Percentiles rank a stretch among this genome's conserved stretches.
Conservation (phyloP, 176 grass and related monocot species). For the Musa itinerans region DNA sequence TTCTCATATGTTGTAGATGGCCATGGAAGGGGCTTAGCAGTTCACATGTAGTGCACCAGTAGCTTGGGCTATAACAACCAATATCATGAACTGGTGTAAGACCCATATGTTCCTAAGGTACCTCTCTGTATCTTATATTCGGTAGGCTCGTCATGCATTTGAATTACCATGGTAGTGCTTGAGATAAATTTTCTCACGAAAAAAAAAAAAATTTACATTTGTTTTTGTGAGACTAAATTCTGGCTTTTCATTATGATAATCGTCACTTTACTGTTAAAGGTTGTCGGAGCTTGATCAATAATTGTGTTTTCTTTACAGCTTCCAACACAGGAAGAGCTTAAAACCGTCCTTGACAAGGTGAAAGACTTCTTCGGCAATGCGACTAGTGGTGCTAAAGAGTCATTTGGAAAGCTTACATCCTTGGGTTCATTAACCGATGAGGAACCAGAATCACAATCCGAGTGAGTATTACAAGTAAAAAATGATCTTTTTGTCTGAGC, state of each 20-base stretch:
- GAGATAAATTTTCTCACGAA: too few relatives aligned
- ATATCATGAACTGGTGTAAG: too few relatives aligned
- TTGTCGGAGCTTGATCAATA: neutral
- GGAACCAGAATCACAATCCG: constrained; percentile 43
- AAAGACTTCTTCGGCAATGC: constrained; percentile 83
- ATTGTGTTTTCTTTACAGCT: constrained; percentile 42
- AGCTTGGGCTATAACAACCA: too few relatives aligned
- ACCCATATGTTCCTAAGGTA: too few relatives aligned
- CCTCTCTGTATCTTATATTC: neutral
- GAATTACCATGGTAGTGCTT: too few relatives aligned
- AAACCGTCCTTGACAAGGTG: constrained; percentile 84
- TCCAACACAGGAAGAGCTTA: constrained; percentile 81
- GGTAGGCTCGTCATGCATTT: neutral
- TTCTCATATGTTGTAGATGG: too few relatives aligned
- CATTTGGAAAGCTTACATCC: constrained; percentile 75
- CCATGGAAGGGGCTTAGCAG: too few relatives aligned
- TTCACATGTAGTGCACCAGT: too few relatives aligned
- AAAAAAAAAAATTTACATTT: too few relatives aligned
- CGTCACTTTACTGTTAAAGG: neutral
- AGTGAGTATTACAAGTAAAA: constrained; percentile 16
- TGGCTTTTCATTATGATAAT: neutral
- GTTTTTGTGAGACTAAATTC: neutral
- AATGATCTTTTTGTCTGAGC: neutral
- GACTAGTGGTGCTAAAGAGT: constrained; percentile 63
- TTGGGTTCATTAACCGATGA: constrained; percentile 36